These are phyloP conservation scores for Trifolium pratense DNA, from an alignment of 306 rosid genomes.

Conservation along the genomic window DNA sequence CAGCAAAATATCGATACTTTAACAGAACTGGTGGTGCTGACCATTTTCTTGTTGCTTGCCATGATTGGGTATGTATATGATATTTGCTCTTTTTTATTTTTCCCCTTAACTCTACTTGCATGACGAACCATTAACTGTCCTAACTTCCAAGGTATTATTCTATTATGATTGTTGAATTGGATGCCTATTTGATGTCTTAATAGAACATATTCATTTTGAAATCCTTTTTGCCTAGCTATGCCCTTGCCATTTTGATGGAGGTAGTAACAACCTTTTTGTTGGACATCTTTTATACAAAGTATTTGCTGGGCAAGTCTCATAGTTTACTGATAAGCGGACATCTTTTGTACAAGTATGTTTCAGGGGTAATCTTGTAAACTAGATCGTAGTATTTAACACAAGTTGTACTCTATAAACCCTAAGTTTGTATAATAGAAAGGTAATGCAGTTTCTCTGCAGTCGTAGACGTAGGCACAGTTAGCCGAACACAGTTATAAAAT, in stretches of 20 bases:
- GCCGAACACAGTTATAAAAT: not conserved
- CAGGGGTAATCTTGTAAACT: not conserved
- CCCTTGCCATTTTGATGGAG: constrained; percentile 17
- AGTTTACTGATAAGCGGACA: constrained; percentile 4
- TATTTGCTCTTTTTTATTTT: constrained; percentile 8
- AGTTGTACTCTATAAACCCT: not conserved
- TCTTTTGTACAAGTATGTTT: not conserved
- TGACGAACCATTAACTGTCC: constrained; percentile 27
- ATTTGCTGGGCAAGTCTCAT: not conserved
- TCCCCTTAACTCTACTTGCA: constrained; percentile 30
- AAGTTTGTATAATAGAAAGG: not conserved
- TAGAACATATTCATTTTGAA: not conserved
- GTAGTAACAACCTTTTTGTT: constrained; percentile 28
- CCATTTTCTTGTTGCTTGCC: constrained; percentile 98
- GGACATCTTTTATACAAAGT: constrained; percentile 3
- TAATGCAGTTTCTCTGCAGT: not conserved
- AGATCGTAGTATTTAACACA: not conserved
- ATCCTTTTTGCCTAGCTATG: not conserved
- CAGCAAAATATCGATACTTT: constrained; percentile 74
- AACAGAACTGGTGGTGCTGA: constrained; percentile 92
- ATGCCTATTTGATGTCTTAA: constrained; percentile 30
- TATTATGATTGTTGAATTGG: constrained; percentile 21
- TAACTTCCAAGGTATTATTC: constrained; percentile 1
- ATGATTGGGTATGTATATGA: constrained; percentile 95
- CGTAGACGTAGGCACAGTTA: not conserved